Base-by-base conservation (phyloP, 2,329 filamentous ascomycete genomes). In the Apiospora koreana region DNA sequence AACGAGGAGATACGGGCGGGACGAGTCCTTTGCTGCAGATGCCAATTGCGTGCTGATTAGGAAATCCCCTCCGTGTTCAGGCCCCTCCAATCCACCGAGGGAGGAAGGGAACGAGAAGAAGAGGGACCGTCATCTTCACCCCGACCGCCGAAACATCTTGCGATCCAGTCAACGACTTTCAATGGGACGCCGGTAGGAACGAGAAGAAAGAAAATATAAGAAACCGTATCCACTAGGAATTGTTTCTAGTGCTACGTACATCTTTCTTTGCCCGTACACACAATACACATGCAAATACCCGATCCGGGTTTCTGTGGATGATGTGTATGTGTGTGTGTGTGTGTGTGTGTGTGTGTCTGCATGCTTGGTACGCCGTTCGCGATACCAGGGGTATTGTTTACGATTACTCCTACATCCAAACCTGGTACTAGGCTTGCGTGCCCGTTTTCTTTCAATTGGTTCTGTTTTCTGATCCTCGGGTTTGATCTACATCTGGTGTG, bases 401-500 rank as follows among this genome's bases (percentile, higher is more conserved):
- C 54, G 54, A 62, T 38, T 62, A 38, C 54, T 62, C 54, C 54
- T 38, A 23, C 54, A 38, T 38, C 54, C 54, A 38, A 38, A 38
- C 28, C 54, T 62, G 31, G 54, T 62, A n/a, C 54, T n/a, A 16
- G 28, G 50, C 50, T 58, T 58, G 54, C 54, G 31, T 62, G 31
- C 54, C 54, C 23, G 54, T 62, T 62, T 62, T 62, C 54, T 62
- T n/a, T 38, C 54, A 5, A 62, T 31, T 38, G 54, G 54, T 62
- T 62, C 54, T 62, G 54, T 62, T 62, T 62, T 62, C 54, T 62
- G 54, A 35, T 62, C 54, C 54, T 62, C 54, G 31, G 54, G 54
- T 62, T 62, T 62, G 54, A 62, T 62, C 54, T 62, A n/a, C 54
- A 62, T 62, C 54, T 62, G 54, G 54, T 62, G 54, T 62, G 54